Percentiles rank a stretch among this genome's conserved stretches.
phyloP scores from a whole-genome alignment of 192 early-diverging fungal species.

The Podila verticillata region DNA sequence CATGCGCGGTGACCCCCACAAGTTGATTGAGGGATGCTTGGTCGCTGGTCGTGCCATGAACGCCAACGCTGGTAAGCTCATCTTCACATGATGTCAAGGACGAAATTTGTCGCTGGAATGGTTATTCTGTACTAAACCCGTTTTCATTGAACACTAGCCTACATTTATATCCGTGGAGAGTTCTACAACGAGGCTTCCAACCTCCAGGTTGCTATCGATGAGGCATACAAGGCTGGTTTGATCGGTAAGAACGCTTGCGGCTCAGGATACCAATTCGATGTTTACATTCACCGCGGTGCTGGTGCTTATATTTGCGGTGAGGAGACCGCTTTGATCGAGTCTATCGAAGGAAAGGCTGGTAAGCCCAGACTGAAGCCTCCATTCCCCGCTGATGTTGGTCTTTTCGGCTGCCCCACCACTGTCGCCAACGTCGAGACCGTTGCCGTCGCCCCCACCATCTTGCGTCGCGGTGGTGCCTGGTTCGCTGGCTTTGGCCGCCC shows the following conservation, averaged over 20 bases:
- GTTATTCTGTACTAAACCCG: neutral
- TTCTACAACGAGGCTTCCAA: conserved; percentile 97
- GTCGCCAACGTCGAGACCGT: conserved; percentile 99
- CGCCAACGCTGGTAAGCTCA: conserved; percentile 80
- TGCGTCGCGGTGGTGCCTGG: conserved; percentile 85
- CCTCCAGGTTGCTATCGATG: conserved; percentile 93
- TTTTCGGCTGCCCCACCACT: conserved; percentile 99
- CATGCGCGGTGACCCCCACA: conserved; percentile 91
- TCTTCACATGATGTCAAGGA: neutral
- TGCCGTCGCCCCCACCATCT: conserved; percentile 96
- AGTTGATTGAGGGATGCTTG: conserved; percentile 96
- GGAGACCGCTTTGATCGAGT: conserved; percentile 90
- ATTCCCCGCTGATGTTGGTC: conserved; percentile 97
- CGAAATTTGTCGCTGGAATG: neutral
- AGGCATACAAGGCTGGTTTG: conserved; percentile 96
- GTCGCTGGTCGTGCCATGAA: conserved; percentile 97
- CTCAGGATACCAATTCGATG: conserved; percentile 95
- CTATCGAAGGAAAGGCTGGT: conserved; percentile 96
- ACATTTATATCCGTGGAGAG: conserved; percentile 97
- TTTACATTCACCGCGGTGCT: conserved; percentile 97
- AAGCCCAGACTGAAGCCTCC: conserved; percentile 99
- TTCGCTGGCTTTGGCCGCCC: conserved; percentile 94
- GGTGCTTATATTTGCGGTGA: conserved; percentile 99
- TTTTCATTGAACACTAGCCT: conserved; percentile 63
- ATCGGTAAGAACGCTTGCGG: conserved; percentile 99